Percentiles rank a stretch among this genome's conserved stretches.
These are phyloP conservation scores for Quercus engelmannii DNA, from an alignment of 306 rosid species.

Conservation along the genomic window DNA sequence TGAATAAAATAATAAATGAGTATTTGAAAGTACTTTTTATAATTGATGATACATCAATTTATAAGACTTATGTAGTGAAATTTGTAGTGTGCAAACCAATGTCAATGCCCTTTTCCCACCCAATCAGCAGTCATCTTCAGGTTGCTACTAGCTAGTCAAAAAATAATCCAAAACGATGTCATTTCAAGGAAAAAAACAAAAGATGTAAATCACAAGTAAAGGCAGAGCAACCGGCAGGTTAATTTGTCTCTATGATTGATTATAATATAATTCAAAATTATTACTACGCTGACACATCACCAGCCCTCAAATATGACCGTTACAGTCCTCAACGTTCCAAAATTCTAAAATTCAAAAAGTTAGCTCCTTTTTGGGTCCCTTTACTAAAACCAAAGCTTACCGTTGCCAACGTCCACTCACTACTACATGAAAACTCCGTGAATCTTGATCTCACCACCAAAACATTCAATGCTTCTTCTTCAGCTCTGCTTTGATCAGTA, in stretches of 20 bases:
- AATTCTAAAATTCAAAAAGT: constrained; percentile 34
- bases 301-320: constrained; percentile 51
- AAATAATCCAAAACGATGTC: not conserved
- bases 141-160: too few species aligned
- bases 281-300: constrained; percentile 4
- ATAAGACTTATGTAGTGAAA: too few species aligned
- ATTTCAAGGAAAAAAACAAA: not conserved
- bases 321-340: constrained; percentile 34
- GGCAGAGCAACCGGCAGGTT: not conserved
- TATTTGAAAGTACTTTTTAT: too few species aligned
- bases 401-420: constrained; percentile 50
- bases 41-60: too few species aligned
- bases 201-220: not conserved
- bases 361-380: not conserved
- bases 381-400: constrained; percentile 18
- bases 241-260: not conserved
- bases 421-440: not conserved
- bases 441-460: not conserved
- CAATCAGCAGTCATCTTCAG: too few species aligned
- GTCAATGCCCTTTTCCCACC: too few species aligned
- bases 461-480: not conserved
- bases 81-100: too few species aligned
- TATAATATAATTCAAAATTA: constrained; percentile 7
- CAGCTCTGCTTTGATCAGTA: not conserved
- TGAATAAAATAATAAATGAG: too few species aligned